These are phyloP conservation scores for Kazachstania martiniae DNA, from an alignment of 805 yeast genomes.

Conservation along the genomic window DNA sequence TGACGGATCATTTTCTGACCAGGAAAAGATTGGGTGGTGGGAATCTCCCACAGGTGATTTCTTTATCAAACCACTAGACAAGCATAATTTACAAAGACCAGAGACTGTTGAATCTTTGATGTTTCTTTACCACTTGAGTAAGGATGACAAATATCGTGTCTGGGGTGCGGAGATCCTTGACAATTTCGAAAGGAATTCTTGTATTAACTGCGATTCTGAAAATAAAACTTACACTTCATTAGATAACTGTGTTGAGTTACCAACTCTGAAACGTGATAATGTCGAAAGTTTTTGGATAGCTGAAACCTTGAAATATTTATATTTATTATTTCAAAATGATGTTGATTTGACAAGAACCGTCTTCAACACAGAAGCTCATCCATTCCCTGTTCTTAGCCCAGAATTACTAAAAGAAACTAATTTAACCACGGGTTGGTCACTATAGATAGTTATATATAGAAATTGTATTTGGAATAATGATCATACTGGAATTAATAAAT, in stretches of 20 bases:
- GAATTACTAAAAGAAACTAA: slow-evolving; percentile 7
- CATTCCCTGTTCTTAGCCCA: slow-evolving; percentile 55
- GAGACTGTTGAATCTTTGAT: slow-evolving; percentile 88
- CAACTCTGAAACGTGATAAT: slow-evolving; percentile 52
- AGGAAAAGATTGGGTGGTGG: slow-evolving; percentile 15
- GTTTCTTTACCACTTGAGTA: slow-evolving; percentile 67
- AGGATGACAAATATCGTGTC: slow-evolving; percentile 68
- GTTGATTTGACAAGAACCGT: slow-evolving; percentile 61
- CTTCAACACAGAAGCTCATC: slow-evolving; percentile 90
- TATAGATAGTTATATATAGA: slow-evolving; percentile 3
- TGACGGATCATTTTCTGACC: slow-evolving; percentile 29
- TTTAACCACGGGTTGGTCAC: slow-evolving; percentile 23
- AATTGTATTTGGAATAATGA: too few relatives aligned
- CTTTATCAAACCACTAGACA: slow-evolving; percentile 56
- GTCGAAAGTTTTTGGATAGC: slow-evolving; percentile 92
- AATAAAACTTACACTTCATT: slow-evolving; percentile 47
- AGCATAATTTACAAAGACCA: slow-evolving; percentile 83
- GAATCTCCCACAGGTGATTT: slow-evolving; percentile 41
- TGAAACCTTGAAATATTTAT: slow-evolving; percentile 81
- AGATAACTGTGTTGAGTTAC: slow-evolving; percentile 48
- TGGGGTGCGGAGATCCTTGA: slow-evolving; percentile 86
- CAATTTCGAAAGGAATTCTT: slow-evolving; percentile 52
- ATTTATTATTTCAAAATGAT: slow-evolving; percentile 64
- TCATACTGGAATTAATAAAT: too few relatives aligned
- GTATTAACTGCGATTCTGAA: slow-evolving; percentile 30